Conservation (phyloP, 768 basidiomycete genomes). For the Tylopilus plumbeoviolaceoides region DNA sequence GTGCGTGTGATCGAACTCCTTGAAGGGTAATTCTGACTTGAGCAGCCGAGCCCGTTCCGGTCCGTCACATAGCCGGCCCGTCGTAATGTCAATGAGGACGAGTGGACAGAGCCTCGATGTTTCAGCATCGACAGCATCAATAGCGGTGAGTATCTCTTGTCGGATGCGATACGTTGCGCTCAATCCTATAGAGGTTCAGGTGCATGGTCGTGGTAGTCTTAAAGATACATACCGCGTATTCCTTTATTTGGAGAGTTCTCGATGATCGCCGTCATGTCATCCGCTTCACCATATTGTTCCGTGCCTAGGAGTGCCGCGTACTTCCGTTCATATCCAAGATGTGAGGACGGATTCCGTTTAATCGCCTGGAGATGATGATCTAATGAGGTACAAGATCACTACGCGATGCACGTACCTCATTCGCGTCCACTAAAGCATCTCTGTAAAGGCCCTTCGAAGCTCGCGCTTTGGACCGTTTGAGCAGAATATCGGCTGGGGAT, state of each 20-base stretch:
- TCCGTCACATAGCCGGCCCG: neutral
- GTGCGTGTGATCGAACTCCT: neutral
- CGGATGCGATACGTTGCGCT: neutral
- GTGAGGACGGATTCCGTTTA: neutral
- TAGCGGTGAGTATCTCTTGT: neutral
- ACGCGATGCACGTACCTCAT: too few relatives aligned
- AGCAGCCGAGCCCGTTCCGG: neutral
- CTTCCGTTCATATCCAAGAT: conserved; percentile 1
- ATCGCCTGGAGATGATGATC: neutral
- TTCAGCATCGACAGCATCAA: neutral
- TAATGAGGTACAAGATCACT: too few relatives aligned
- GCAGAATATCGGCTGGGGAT: too few relatives aligned
- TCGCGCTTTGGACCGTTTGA: too few relatives aligned
- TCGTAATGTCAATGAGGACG: neutral
- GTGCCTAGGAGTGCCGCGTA: neutral
- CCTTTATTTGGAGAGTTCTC: neutral
- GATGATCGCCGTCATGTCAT: neutral
- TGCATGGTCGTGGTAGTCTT: too few relatives aligned
- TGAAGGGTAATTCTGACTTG: neutral
- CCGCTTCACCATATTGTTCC: neutral
- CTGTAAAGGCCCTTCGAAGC: too few relatives aligned
- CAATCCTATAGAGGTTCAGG: neutral
- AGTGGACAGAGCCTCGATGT: neutral
- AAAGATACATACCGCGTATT: neutral
- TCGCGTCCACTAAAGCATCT: too few relatives aligned